phyloP scores from a whole-genome alignment of 208 protist genomes.

The Trypanosoma conorhini region DNA sequence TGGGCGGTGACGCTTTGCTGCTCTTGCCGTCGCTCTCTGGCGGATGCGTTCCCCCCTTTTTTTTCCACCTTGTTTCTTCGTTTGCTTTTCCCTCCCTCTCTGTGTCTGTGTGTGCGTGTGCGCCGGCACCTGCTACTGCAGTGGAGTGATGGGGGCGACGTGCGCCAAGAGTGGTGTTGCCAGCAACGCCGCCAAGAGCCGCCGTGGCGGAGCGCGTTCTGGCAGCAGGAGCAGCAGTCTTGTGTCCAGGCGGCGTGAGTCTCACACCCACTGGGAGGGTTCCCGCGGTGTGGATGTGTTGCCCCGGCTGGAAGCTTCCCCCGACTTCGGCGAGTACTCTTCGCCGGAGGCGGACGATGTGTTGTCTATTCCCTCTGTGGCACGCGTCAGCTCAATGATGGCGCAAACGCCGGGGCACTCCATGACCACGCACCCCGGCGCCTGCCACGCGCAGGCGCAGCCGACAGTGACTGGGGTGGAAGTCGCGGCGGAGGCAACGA shows the following conservation, averaged over 20 bases:
- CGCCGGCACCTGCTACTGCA: not conserved
- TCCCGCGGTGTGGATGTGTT: not conserved
- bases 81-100: constrained; percentile 25
- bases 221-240: not conserved
- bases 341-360: constrained; percentile 2
- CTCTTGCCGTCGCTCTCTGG: not conserved
- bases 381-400: too few relatives aligned
- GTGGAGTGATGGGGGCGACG: constrained; percentile 17
- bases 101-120: not conserved
- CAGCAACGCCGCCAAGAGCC: not conserved
- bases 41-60: not conserved
- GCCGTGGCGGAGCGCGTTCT: not conserved
- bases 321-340: not conserved
- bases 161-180: constrained; percentile 3
- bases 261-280: not conserved
- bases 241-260: not conserved
- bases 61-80: constrained; percentile 21
- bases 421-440: not conserved
- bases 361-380: constrained; percentile 14
- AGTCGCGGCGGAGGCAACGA: not conserved
- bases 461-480: not conserved
- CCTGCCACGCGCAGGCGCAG: not conserved
- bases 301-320: not conserved
- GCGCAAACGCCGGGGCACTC: not conserved
- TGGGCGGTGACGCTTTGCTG: not conserved